Evolutionary conservation across 2,329 filamentous ascomycete genomes (phyloP).

Genomic region (Alternaria gansuensis): DNA sequence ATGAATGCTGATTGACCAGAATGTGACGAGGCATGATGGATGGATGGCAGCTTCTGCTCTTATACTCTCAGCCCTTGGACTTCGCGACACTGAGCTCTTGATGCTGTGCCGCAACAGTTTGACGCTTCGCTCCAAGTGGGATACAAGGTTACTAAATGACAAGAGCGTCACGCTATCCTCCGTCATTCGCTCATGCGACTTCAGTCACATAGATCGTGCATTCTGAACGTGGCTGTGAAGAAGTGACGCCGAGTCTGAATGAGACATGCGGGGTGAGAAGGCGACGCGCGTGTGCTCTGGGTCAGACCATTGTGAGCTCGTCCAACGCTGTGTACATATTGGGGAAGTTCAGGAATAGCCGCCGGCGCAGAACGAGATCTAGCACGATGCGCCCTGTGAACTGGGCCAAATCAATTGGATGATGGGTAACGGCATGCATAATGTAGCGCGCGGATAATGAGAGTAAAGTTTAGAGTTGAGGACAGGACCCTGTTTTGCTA

Average conservation of each 20-base stretch:
- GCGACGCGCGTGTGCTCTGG: neutral
- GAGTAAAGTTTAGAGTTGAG: no score
- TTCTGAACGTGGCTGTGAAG: neutral
- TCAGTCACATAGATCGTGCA: neutral
- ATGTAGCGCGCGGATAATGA: no score
- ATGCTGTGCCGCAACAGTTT: neutral
- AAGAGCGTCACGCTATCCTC: neutral
- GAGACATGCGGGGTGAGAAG: neutral
- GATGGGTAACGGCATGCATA: no score
- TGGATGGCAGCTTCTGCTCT: neutral
- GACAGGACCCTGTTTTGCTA: no score
- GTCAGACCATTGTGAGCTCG: neutral
- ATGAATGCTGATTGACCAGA: neutral
- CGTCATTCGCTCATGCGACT: neutral
- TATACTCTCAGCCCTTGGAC: neutral
- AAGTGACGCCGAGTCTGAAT: neutral
- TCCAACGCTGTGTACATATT: neutral
- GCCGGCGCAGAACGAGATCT: neutral
- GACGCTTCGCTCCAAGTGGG: neutral
- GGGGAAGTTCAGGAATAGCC: neutral
- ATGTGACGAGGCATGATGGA: neutral
- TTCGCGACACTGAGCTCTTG: neutral
- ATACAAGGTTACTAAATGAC: neutral
- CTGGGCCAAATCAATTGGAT: no score
- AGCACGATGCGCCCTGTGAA: no score